These are phyloP conservation scores for Lactifluus volemus DNA, from an alignment of 768 basidiomycete species.

Conservation along the genomic window DNA sequence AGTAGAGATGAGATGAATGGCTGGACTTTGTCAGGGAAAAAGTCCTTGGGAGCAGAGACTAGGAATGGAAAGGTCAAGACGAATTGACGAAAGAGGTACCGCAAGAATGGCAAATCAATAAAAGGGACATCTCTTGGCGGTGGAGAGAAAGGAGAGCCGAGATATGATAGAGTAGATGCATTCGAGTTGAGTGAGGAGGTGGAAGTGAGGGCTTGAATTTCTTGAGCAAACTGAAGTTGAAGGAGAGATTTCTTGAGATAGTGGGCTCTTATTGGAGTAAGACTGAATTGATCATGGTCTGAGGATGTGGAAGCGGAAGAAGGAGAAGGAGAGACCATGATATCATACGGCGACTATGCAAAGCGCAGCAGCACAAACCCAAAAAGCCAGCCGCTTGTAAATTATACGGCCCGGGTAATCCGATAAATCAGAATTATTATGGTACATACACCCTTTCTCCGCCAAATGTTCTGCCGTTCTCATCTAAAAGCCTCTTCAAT, in stretches of 20 bases:
- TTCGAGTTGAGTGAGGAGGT: constrained; percentile 32
- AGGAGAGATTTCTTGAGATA: constrained; percentile 97
- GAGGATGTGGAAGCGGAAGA: background rate
- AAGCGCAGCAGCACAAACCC: background rate
- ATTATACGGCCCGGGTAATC: background rate
- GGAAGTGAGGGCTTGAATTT: constrained; percentile 60
- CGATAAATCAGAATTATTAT: constrained; percentile 10
- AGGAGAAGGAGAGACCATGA: background rate
- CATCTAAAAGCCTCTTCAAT: constrained; percentile 48
- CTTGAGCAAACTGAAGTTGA: constrained; percentile 73
- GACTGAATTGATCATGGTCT: constrained; percentile 20
- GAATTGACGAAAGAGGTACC: constrained; percentile 87
- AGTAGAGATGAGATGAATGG: constrained; percentile 83
- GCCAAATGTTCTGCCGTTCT: constrained; percentile 40
- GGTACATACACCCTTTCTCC: constrained; percentile 32
- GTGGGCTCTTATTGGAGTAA: constrained; percentile 88
- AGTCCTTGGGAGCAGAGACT: constrained; percentile 76
- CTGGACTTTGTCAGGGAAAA: constrained; percentile 92
- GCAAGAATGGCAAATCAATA: constrained; percentile 79
- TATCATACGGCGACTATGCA: background rate
- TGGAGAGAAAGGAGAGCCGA: constrained; percentile 81
- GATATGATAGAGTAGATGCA: constrained; percentile 68
- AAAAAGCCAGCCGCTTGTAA: too few species aligned
- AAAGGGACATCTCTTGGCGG: constrained; percentile 48
- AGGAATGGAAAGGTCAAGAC: constrained; percentile 95